A percentile compares a stretch with the other conserved stretches of the same genome.
Evolutionary conservation across 805 yeast genomes (phyloP).

Genomic region (Yarrowia divulgata): DNA sequence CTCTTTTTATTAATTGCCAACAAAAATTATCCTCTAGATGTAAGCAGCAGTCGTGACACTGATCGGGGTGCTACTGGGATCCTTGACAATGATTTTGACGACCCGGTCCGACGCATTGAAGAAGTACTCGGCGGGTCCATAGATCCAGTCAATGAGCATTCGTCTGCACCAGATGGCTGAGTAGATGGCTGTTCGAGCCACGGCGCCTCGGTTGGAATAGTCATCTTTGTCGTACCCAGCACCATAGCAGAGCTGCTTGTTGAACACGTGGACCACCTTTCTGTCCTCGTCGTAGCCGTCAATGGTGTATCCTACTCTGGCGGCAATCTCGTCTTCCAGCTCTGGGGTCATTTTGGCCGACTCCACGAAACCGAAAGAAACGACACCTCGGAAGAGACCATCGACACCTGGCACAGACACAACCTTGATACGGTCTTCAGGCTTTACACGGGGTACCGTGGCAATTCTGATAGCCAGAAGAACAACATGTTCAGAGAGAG

Average conservation of each 20-base stretch:
- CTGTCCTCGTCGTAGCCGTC: constrained; percentile 11
- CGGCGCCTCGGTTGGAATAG: constrained; percentile 2
- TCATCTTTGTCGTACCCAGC: constrained; percentile 18
- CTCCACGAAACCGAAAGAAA: constrained; percentile 58
- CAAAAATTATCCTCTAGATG: background rate
- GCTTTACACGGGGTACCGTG: constrained; percentile 54
- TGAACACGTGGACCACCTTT: constrained; percentile 37
- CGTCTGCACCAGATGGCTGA: constrained; percentile 28
- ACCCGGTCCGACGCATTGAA: constrained; percentile 32
- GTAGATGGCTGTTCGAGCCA: constrained; percentile 22
- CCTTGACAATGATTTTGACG: constrained; percentile 27
- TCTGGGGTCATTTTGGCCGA: constrained; percentile 26
- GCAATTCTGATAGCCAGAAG: constrained; percentile 56
- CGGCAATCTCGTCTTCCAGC: constrained; percentile 32
- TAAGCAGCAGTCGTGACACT: constrained; percentile 31
- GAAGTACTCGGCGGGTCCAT: constrained; percentile 34
- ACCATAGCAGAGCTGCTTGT: constrained; percentile 37
- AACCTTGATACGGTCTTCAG: constrained; percentile 54
- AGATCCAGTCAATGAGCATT: constrained; percentile 37
- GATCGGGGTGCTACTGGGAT: constrained; percentile 24
- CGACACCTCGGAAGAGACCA: constrained; percentile 59
- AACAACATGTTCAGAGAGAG: constrained; percentile 56
- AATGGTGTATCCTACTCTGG: constrained; percentile 19
- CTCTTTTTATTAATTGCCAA: too few relatives aligned
- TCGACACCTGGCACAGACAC: constrained; percentile 53